Conservation (phyloP, 192 early-diverging fungal genomes). For the Rhizophagus clarus region DNA sequence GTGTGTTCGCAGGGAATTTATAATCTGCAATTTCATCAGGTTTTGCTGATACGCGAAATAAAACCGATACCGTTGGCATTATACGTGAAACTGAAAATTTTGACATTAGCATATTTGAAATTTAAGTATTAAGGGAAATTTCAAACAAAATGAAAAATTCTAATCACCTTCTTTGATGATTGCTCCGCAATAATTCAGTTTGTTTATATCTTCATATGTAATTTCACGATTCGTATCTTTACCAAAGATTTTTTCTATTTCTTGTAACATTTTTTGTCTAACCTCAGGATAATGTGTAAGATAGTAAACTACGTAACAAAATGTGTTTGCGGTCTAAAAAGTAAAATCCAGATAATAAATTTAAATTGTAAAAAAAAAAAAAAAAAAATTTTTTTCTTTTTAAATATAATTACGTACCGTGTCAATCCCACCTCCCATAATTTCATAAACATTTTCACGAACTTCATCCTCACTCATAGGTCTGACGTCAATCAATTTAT, state of each 20-base stretch:
- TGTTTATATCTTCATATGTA: slow-evolving; percentile 2
- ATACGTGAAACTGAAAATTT: background rate
- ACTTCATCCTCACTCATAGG: slow-evolving; percentile 23
- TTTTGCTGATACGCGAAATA: background rate
- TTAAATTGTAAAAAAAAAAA: background rate
- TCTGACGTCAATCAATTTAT: background rate
- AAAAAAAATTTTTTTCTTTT: no score
- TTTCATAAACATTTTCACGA: slow-evolving; percentile 7
- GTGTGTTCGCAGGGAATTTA: background rate
- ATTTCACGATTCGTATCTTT: background rate
- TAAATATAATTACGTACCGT: background rate
- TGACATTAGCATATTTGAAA: background rate
- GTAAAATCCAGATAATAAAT: background rate
- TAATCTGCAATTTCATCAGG: background rate
- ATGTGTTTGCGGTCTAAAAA: slow-evolving; percentile 12
- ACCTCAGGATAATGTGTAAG: slow-evolving; percentile 10
- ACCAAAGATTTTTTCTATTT: slow-evolving; percentile 1
- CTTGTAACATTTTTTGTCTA: background rate
- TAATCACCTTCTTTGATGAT: slow-evolving; percentile 15
- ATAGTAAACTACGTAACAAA: slow-evolving; percentile 22
- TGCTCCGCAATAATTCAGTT: background rate
- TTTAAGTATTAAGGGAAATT: no score
- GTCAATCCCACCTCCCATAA: slow-evolving; percentile 7
- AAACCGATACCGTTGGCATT: background rate
- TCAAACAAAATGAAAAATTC: background rate